Percentiles rank a stretch among this genome's conserved stretches.
Evolutionary conservation across 2,329 filamentous ascomycete species (phyloP).

Genomic region (Aspergillus unguis): DNA sequence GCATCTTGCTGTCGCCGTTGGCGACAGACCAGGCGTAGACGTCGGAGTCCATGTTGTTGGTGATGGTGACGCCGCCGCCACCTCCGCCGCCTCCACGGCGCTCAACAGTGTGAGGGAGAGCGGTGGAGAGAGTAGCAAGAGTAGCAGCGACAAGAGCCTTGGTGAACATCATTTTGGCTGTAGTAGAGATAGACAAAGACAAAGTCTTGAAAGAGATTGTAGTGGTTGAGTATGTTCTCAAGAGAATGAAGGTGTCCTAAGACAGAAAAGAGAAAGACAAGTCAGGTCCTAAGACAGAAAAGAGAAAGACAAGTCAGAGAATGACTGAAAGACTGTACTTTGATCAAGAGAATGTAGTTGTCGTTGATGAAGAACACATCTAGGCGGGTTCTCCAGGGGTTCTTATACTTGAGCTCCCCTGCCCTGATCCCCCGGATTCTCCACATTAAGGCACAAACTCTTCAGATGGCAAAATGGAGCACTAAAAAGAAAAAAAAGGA

Average conservation of each 20-base stretch:
- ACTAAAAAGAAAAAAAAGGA: neutral
- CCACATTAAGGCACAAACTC: neutral
- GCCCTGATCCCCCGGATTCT: neutral
- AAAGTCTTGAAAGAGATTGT: conserved; percentile 8
- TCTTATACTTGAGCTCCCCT: conserved; percentile 10
- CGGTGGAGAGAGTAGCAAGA: conserved; percentile 14
- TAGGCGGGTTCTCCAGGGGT: conserved; percentile 3
- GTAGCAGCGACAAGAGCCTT: conserved; percentile 15
- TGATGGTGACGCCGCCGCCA: conserved; percentile 29
- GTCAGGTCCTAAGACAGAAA: conserved; percentile 13
- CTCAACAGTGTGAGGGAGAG: conserved; percentile 22
- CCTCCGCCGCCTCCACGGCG: conserved; percentile 25
- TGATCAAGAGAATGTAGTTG: conserved; percentile 16
- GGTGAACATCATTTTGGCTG: conserved; percentile 20
- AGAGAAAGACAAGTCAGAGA: conserved; percentile 17
- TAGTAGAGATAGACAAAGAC: conserved; percentile 1
- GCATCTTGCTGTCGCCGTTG: conserved; percentile 33
- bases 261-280: conserved; percentile 17
- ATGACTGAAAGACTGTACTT: conserved; percentile 14
- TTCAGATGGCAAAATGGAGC: conserved; percentile 10
- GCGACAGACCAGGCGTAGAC: conserved; percentile 44
- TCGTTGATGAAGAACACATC: conserved; percentile 16
- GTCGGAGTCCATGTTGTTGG: conserved; percentile 37
- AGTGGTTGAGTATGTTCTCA: conserved; percentile 2
- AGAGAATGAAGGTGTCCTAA: conserved; percentile 12